Evolutionary conservation across 306 rosid genomes (phyloP), one percentile per base, ranked within the genome.

Genomic region (Malus sylvestris): DNA sequence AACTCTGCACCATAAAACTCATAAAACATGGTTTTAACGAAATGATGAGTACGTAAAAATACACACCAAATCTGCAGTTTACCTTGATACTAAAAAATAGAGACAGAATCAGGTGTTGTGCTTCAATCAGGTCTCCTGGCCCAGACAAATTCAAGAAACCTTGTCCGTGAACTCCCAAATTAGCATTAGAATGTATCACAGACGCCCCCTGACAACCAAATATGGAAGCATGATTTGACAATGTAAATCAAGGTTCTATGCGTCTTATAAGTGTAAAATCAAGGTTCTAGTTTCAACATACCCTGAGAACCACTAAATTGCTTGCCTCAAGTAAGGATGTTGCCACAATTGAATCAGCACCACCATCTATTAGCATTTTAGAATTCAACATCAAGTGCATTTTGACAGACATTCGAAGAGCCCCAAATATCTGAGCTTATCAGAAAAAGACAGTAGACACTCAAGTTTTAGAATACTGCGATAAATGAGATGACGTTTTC

Each of bases 121-220:
- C 97, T 92, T 95, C 96, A 74, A 95, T 87, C 87, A 92, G 40
- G 85, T 95, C 88, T 75, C 99, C 99, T 76, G 93, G 87, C 80
- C 99, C 99, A 32, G 99, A 81, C 80, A 95, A 87, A 87, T 95
- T 95, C 88, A 95, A 85, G 77, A 19, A 85, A 60, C 99, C 97
- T 90, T 95, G 99, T 79, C 99, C 99, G 52, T 92, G 99, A 81
- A 95, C 89, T 81, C 97, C 99, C 87, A 95, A 86, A 86, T 95
- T 92, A 58, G 99, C 87, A 86, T 88, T 92, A 71, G 99, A 95
- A 81, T 85, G 99, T 83, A 95, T 95, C 75, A 87, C 71, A 68
- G 99, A 95, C 27, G 97, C 89, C 72, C 87, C 97, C 99, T 95
- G 86, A 80, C 52, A 78, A 82, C 52, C 69, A 80, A 60, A 79